phyloP scores from a whole-genome alignment of 495 filamentous ascomycete genomes.

The Penicillium angulare region DNA sequence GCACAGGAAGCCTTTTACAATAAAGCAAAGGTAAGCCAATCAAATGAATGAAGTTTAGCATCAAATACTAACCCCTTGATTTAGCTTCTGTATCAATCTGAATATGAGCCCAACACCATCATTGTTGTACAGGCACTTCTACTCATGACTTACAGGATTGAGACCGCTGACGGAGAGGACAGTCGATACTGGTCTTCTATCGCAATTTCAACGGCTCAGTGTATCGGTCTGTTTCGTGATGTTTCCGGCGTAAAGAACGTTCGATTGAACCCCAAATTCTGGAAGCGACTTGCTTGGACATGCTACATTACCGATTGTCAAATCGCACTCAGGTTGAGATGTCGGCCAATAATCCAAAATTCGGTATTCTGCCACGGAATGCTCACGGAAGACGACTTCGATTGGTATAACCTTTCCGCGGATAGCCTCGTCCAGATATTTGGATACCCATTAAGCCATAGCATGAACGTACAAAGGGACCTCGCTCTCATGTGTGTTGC shows the following conservation, averaged over 20 bases:
- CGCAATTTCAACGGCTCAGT: constrained; percentile 11
- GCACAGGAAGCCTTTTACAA: constrained; percentile 17
- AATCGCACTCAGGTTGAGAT: constrained; percentile 12
- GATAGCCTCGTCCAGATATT: background rate
- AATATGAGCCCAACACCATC: constrained; percentile 15
- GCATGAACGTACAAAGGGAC: constrained; percentile 9
- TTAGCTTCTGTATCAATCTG: constrained; percentile 19
- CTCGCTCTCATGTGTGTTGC: constrained; percentile 13
- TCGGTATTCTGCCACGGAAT: constrained; percentile 8
- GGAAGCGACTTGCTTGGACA: constrained; percentile 20
- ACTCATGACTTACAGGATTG: constrained; percentile 14
- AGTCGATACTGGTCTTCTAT: constrained; percentile 14
- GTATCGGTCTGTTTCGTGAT: constrained; percentile 15
- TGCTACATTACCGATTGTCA: constrained; percentile 21
- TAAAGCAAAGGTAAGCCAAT: constrained; percentile 15
- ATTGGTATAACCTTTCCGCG: background rate
- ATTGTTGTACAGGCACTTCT: constrained; percentile 16
- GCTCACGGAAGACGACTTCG: constrained; percentile 15
- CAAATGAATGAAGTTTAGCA: too few species aligned
- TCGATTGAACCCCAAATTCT: constrained; percentile 4
- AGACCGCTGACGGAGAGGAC: constrained; percentile 17
- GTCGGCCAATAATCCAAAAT: constrained; percentile 10
- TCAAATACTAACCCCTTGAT: background rate
- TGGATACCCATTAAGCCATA: background rate
- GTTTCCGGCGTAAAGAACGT: background rate